Base-by-base conservation (phyloP, 805 yeast species). In the Cyberlindnera euphorbiiphila region DNA sequence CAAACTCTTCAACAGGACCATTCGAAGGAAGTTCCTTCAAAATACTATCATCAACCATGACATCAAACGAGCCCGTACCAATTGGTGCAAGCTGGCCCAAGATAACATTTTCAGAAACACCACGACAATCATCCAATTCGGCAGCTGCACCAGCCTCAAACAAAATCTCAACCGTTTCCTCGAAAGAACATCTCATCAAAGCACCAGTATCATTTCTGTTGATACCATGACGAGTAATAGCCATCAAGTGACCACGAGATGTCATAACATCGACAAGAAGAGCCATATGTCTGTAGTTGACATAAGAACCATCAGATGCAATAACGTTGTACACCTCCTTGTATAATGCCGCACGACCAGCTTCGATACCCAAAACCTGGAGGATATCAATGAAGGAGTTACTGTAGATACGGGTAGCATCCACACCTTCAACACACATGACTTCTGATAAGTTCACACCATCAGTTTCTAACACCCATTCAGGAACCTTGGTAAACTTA, bases 241-340 rank as follows among this genome's bases (percentile, higher is more conserved):
- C 98, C 85, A 94, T 91, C 64, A 93, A 72, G 59, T 91, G 96
- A 57, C 99, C 99, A 59, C 96, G 82, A 26, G 95, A 85, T 2
- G 99, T 93, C 99, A 93, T 93, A 25, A 89, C 94, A 69, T 93
- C 99, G 42, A 93, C 98, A 54, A 93, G 73, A 54, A 93, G 70
- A 5, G 99, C 97, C 93, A 93, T 83, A 58, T 93, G 99, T 68
- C 99, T 82, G 68, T 93, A 93, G 66, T 93, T 93, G 45, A 93
- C 99, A 57, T 93, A 93, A 25, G 98, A 89, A 85, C 98, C 99
- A 74, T 93, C 99, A 56, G 95, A 93, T 4, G 98, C 96, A 74
- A 93, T 88, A 53, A 93, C 99, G 58, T 93, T 93, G 66, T 85
- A 78, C 55, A 93, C 88, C 69, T 93, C 98, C 61, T 81, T 85